Percentiles rank a stretch among this genome's conserved stretches.
These are phyloP conservation scores for Scheffersomyces stambukii DNA, from an alignment of 1,139 yeast genomes.

Conservation along the genomic window DNA sequence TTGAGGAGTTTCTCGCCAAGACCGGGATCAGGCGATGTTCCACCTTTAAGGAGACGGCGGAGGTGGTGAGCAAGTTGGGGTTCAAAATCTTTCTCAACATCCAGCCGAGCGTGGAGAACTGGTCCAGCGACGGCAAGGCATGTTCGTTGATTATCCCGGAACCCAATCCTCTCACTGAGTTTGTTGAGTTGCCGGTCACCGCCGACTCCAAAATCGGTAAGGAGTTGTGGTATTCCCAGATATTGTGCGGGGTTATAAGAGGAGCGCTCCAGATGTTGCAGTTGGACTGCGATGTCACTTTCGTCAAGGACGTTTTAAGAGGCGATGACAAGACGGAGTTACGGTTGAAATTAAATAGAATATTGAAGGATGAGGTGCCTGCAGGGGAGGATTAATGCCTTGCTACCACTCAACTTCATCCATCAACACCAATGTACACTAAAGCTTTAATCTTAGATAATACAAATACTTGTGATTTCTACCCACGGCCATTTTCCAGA, in stretches of 20 bases:
- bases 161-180: slow-evolving; percentile 83
- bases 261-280: slow-evolving; percentile 98
- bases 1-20: slow-evolving; percentile 89
- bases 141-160: slow-evolving; percentile 74
- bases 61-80: slow-evolving; percentile 78
- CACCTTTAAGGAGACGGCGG: slow-evolving; percentile 82
- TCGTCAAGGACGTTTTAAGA: slow-evolving; percentile 73
- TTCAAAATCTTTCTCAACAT: slow-evolving; percentile 85
- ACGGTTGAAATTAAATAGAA: slow-evolving; percentile 63
- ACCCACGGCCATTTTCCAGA: too few relatives aligned
- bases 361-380: slow-evolving; percentile 91
- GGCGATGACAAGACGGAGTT: slow-evolving; percentile 85
- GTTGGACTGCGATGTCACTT: slow-evolving; percentile 79
- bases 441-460: too few relatives aligned
- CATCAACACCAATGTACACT: too few relatives aligned
- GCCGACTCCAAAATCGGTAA: slow-evolving; percentile 59
- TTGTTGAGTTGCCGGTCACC: slow-evolving; percentile 80
- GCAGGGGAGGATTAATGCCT: slow-evolving; percentile 94
- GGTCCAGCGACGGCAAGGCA: slow-evolving; percentile 72
- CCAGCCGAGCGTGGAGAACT: slow-evolving; percentile 69
- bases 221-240: slow-evolving; percentile 89
- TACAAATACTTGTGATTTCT: too few relatives aligned
- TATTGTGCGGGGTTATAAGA: slow-evolving; percentile 81
- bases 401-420: too few relatives aligned
- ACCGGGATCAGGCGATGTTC: slow-evolving; percentile 81